Evolutionary conservation across 192 early-diverging fungal genomes (phyloP).

Genomic region (Coemansia pectinata): DNA sequence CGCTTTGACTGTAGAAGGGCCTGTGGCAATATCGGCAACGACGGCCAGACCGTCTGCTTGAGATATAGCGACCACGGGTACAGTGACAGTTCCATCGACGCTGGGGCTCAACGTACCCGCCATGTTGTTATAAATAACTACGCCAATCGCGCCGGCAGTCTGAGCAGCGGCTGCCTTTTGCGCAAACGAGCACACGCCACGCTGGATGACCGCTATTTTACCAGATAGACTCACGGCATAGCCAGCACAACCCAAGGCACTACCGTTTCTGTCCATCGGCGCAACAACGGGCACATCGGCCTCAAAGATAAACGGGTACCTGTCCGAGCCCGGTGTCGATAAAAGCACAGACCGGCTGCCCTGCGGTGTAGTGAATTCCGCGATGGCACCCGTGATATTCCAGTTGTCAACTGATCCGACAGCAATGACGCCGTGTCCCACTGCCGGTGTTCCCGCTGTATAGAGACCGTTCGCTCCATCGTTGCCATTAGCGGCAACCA

Average conservation of each 20-base stretch:
- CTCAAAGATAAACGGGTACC: conserved; percentile 15
- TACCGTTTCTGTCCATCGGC: conserved; percentile 6
- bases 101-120: conserved; percentile 32
- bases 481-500: conserved; percentile 77
- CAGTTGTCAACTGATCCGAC: conserved; percentile 62
- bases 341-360: conserved; percentile 4
- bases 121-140: conserved; percentile 54
- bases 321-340: conserved; percentile 7
- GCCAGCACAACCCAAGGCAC: conserved; percentile 20
- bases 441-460: conserved; percentile 55
- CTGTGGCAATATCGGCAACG: conserved; percentile 10
- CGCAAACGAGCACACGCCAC: conserved; percentile 53
- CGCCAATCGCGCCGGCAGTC: conserved; percentile 55
- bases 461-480: conserved; percentile 63
- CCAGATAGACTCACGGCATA: conserved; percentile 16
- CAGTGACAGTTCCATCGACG: conserved; percentile 11
- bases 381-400: conserved; percentile 37
- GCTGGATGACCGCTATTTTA: conserved; percentile 49
- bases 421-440: conserved; percentile 57
- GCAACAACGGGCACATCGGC: conserved; percentile 14
- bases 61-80: conserved; percentile 51
- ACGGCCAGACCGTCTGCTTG: conserved; percentile 41
- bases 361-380: conserved; percentile 15
- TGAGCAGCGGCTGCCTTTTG: conserved; percentile 51
- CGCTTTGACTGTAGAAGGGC: conserved; percentile 13